Percentiles rank a stretch among this genome's conserved stretches.
phyloP scores from a whole-genome alignment of 148 eudicot genomes.

The Nepenthes mirabilis region DNA sequence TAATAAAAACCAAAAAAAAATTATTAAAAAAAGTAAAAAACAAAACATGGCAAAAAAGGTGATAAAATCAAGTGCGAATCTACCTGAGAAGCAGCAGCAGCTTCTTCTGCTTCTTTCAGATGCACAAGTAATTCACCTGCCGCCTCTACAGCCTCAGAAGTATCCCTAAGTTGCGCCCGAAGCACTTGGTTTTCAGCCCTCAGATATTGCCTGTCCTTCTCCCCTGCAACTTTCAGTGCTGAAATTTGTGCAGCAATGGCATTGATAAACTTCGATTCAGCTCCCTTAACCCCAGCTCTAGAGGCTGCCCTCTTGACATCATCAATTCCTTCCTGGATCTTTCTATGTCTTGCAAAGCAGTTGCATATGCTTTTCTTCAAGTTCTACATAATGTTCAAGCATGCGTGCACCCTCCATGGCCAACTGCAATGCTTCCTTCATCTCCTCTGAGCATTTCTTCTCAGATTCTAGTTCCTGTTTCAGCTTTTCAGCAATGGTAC shows the following conservation, averaged over 20 bases:
- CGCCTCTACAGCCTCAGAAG: slow-evolving; percentile 96
- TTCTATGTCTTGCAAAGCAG: slow-evolving; percentile 69
- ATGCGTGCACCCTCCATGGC: slow-evolving; percentile 97
- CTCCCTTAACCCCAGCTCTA: slow-evolving; percentile 74
- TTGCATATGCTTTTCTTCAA: slow-evolving; percentile 82
- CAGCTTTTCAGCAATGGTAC: slow-evolving; percentile 34
- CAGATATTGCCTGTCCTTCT: slow-evolving; percentile 63
- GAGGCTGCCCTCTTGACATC: slow-evolving; percentile 93
- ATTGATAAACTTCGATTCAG: slow-evolving; percentile 83
- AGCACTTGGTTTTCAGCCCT: slow-evolving; percentile 81
- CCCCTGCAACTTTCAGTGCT: slow-evolving; percentile 72
- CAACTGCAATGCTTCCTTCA: slow-evolving; percentile 84
- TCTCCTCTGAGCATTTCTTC: slow-evolving; percentile 74
- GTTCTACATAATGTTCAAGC: slow-evolving; percentile 94
- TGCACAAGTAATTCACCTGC: slow-evolving; percentile 93
- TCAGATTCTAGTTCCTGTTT: slow-evolving; percentile 64
- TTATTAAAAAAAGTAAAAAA: no score
- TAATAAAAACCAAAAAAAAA: no score
- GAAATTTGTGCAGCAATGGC: slow-evolving; percentile 85
- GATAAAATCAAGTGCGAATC: no score
- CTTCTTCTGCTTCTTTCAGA: slow-evolving; percentile 93
- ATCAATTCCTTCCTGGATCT: slow-evolving; percentile 69
- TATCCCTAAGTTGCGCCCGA: slow-evolving; percentile 87
- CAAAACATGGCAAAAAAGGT: no score
- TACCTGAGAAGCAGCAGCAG: slow-evolving; percentile 74